These are phyloP conservation scores for Adansonia gregorii DNA, from an alignment of 441 rosid species.

Conservation along the genomic window DNA sequence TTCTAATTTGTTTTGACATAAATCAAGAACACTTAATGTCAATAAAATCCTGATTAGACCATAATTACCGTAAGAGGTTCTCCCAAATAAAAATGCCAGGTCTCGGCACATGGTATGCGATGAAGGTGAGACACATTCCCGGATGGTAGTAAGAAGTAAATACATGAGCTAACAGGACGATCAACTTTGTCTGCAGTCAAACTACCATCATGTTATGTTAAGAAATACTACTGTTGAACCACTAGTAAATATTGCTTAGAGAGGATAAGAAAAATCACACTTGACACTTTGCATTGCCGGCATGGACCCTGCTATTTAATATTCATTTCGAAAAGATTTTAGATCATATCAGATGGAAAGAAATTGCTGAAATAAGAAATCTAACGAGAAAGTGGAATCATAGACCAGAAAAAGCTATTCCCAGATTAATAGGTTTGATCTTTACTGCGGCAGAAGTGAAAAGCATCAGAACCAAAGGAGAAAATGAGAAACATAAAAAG, in stretches of 20 bases:
- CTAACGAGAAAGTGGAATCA: background rate
- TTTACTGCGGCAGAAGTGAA: background rate
- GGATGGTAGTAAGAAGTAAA: constrained; percentile 83
- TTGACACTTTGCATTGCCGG: background rate
- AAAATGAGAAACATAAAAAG: background rate
- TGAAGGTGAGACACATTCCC: constrained; percentile 81
- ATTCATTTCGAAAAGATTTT: background rate
- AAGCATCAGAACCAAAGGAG: background rate
- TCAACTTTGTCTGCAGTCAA: constrained; percentile 64
- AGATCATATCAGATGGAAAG: background rate
- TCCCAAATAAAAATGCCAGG: constrained; percentile 86
- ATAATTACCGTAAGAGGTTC: constrained; percentile 70
- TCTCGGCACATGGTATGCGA: constrained; percentile 84
- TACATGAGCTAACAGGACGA: constrained; percentile 69
- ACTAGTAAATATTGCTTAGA: background rate
- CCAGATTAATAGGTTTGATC: constrained; percentile 2
- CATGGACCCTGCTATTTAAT: background rate
- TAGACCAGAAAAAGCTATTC: background rate
- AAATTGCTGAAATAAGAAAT: background rate
- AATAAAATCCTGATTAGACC: background rate
- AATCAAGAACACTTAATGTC: background rate
- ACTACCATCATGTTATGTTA: too few species aligned
- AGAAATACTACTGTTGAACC: background rate
- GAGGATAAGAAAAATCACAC: background rate
- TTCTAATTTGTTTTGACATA: background rate